A percentile compares a stretch with the other conserved stretches of the same genome.
These are phyloP conservation scores for Cadophora gregata DNA, from an alignment of 2,329 filamentous ascomycete genomes.

Conservation along the genomic window DNA sequence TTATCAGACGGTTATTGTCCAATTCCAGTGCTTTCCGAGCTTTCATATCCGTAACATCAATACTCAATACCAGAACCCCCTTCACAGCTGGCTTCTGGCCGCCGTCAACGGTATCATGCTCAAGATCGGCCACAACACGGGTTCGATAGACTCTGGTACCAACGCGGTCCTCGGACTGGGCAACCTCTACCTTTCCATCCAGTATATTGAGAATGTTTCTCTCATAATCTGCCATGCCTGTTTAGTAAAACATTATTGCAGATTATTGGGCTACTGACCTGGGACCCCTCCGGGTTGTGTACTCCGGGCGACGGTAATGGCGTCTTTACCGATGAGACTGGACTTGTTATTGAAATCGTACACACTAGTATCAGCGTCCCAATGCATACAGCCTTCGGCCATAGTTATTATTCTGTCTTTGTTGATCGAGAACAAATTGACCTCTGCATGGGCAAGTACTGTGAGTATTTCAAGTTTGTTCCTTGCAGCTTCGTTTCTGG, in stretches of 20 bases:
- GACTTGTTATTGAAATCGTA: slow-evolving; percentile 24
- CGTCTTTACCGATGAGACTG: slow-evolving; percentile 27
- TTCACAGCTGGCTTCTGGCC: slow-evolving; percentile 32
- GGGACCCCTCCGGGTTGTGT: slow-evolving; percentile 27
- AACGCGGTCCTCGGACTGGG: slow-evolving; percentile 34
- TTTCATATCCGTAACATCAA: slow-evolving; percentile 39
- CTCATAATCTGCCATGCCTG: slow-evolving; percentile 26
- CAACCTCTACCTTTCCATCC: slow-evolving; percentile 31
- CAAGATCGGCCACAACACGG: slow-evolving; percentile 36
- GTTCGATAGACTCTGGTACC: slow-evolving; percentile 32
- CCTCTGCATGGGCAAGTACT: slow-evolving; percentile 37
- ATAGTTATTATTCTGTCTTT: slow-evolving; percentile 30
- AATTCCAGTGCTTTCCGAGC: slow-evolving; percentile 32
- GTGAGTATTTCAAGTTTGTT: slow-evolving; percentile 36
- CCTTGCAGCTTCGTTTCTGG: slow-evolving; percentile 35
- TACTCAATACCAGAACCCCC: slow-evolving; percentile 37
- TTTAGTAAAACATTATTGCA: not conserved
- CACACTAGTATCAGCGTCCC: slow-evolving; percentile 15
- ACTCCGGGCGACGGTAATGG: slow-evolving; percentile 26
- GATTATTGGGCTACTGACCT: slow-evolving; percentile 16
- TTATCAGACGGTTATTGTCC: slow-evolving; percentile 35
- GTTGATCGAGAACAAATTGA: slow-evolving; percentile 37
- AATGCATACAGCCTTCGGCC: slow-evolving; percentile 35
- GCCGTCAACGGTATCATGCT: slow-evolving; percentile 32
- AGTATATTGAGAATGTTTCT: slow-evolving; percentile 33